Evolutionary conservation across 2,329 filamentous ascomycete species (phyloP), one percentile per base, ranked within the genome.

Genomic region (Biscogniauxia mediterranea): DNA sequence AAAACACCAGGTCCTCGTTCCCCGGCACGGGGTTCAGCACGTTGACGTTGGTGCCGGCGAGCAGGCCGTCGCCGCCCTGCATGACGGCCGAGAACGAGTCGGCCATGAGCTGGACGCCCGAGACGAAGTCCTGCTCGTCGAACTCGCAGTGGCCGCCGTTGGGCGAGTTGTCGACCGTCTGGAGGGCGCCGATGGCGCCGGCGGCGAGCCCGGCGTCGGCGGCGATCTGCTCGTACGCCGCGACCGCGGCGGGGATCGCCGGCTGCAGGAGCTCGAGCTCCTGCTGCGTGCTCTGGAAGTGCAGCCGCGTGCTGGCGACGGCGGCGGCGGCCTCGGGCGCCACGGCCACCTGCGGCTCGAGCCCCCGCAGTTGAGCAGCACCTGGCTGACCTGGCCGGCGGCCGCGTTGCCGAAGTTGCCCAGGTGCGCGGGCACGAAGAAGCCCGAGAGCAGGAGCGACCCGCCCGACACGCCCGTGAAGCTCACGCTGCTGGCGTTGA

Each of bases 401-500:
- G 52, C 23, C 3, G 26, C 26, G 13, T 51, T 38, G 6, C 63
- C 73, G 59, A 78, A 85, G 60, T 81, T 79, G 57, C 78, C 74
- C 77, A 84, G 81, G 65, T 83, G 83, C 0, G 79, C 79, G 4
- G 84, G 84, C 62, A 87, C 78, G 71, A 86, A 84, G 75, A 85
- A 86, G 8, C 83, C 83, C 1, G 76, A 78, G 38, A 87, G 78
- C 32, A 84, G 73, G 20, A 87, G 76, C 3, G 78, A 76, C 19
- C 84, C 84, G 23, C 84, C 84, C 4, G 78, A 81, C 0, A 86
- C 84, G 17, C 84, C 84, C 0, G 82, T 86, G 73, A 86, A 86
- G 68, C 81, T 83, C 55, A 86, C 80, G 51, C 82, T 77, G 46
- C 73, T 75, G 23, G 71, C 66, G 70, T 87, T 79, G 62, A 86